Evolutionary conservation across 352 stramenopile species (phyloP), one percentile per base, ranked within the genome.

Genomic region (Hyaloperonospora arabidopsidis): DNA sequence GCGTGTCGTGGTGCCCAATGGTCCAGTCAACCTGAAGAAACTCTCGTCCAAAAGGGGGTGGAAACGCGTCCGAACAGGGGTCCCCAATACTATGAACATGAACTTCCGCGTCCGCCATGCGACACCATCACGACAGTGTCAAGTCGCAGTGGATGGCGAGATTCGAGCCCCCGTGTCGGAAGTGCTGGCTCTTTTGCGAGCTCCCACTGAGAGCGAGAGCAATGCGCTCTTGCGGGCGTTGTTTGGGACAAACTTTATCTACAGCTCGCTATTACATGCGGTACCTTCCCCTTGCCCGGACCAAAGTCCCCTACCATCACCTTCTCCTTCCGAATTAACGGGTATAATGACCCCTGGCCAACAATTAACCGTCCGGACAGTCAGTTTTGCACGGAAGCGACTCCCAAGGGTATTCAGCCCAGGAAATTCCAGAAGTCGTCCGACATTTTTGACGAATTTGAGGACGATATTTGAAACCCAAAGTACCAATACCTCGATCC

Each of bases 181-280:
- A 22, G 47, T 76, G 11, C 21, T 61, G 34, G 41, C 61, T 10
- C 46, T 76, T 19, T 21, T 76, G 46, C 57, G 61, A 13, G 45
- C 56, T 18, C 48, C 64, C 0, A 67, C 46, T 1, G 67, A 76
- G 41, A 73, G 57, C n/a, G 67, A 72, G 41, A 68, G 63, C 48
- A 76, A 76, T 34, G 50, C 57, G 6, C 32, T 70, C 2, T 39
- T 72, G n/a, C 57, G 56, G 6, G 67, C 60, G 3, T 21, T 65
- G 0, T 70, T 61, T 32, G 52, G 57, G n/a, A 61, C 61, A 28
- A 47, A 62, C 0, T 67, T 68, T 43, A 76, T 76, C 60, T 76
- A 73, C 51, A 68, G 63, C 18, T 76, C 67, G 22, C 36, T 76
- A 2, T 13, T 73, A 23, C 67, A 73, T 48, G n/a, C 61, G 1